Evolutionary conservation across 2,329 filamentous ascomycete species (phyloP).

Genomic region (Venturia asperata): DNA sequence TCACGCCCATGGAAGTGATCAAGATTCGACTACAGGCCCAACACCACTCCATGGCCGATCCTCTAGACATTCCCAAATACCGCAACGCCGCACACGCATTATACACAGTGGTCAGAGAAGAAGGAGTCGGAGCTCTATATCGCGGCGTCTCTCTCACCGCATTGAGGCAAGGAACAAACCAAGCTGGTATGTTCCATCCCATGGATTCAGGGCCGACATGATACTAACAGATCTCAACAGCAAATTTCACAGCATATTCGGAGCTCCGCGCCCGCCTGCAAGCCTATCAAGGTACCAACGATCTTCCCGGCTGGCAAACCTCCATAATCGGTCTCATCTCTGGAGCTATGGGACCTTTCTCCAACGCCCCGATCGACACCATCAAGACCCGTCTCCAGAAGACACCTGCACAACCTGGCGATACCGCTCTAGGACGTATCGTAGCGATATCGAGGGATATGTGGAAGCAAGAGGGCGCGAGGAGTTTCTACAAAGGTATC

Average conservation of each 20-base stretch:
- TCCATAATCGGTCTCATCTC: slow-evolving; percentile 83
- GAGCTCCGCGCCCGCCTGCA: slow-evolving; percentile 81
- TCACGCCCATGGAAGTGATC: slow-evolving; percentile 98
- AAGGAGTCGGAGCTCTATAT: slow-evolving; percentile 81
- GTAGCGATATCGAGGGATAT: slow-evolving; percentile 58
- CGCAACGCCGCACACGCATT: slow-evolving; percentile 78
- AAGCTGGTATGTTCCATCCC: slow-evolving; percentile 50
- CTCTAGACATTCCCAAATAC: slow-evolving; percentile 93
- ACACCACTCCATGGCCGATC: slow-evolving; percentile 96
- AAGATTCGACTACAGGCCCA: slow-evolving; percentile 98
- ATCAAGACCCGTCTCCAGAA: slow-evolving; percentile 97
- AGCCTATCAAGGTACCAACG: slow-evolving; percentile 62
- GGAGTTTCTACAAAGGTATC: slow-evolving; percentile 98
- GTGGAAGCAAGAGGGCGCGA: slow-evolving; percentile 78
- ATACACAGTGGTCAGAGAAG: slow-evolving; percentile 87
- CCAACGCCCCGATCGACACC: slow-evolving; percentile 95
- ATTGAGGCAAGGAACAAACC: slow-evolving; percentile 89
- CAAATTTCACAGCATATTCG: slow-evolving; percentile 97
- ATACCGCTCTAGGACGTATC: slow-evolving; percentile 74
- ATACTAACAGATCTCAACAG: slow-evolving; percentile 30
- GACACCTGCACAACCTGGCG: slow-evolving; percentile 72
- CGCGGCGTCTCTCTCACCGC: slow-evolving; percentile 91
- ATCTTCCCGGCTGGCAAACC: slow-evolving; percentile 81
- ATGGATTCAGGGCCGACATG: too few relatives aligned
- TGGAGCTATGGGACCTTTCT: slow-evolving; percentile 91